Conservation (phyloP, 345 rosid species). For the Abelmoschus esculentus region DNA sequence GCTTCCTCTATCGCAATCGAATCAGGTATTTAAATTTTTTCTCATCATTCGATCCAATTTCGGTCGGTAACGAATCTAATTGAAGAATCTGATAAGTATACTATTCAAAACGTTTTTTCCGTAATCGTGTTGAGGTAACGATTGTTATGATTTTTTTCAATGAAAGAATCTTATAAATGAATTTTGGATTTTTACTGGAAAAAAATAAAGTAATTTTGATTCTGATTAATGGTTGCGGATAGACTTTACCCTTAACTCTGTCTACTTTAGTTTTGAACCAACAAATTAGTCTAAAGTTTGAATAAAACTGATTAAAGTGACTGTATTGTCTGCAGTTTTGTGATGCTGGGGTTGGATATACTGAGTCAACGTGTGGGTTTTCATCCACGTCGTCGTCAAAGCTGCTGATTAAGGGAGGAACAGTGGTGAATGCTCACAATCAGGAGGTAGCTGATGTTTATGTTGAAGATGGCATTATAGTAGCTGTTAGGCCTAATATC, state of each 20-base stretch:
- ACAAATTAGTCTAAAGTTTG: not conserved
- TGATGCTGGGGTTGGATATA: slow-evolving; percentile 41
- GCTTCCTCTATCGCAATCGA: not conserved
- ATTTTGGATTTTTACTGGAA: not conserved
- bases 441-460: slow-evolving; percentile 84
- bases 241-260: not conserved
- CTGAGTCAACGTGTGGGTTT: slow-evolving; percentile 37
- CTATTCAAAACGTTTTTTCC: not conserved
- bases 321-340: slow-evolving; percentile 39
- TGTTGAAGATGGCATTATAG: slow-evolving; percentile 71
- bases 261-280: not conserved
- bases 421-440: slow-evolving; percentile 78
- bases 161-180: not conserved
- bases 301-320: not conserved
- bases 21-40: not conserved
- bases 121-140: not conserved
- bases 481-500: slow-evolving; percentile 62
- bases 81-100: not conserved
- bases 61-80: not conserved
- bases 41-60: not conserved
- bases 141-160: not conserved
- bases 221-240: not conserved
- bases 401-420: slow-evolving; percentile 83
- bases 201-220: not conserved
- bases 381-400: slow-evolving; percentile 37